Conservation (phyloP, 768 basidiomycete species). For the Austroboletus eburneus region DNA sequence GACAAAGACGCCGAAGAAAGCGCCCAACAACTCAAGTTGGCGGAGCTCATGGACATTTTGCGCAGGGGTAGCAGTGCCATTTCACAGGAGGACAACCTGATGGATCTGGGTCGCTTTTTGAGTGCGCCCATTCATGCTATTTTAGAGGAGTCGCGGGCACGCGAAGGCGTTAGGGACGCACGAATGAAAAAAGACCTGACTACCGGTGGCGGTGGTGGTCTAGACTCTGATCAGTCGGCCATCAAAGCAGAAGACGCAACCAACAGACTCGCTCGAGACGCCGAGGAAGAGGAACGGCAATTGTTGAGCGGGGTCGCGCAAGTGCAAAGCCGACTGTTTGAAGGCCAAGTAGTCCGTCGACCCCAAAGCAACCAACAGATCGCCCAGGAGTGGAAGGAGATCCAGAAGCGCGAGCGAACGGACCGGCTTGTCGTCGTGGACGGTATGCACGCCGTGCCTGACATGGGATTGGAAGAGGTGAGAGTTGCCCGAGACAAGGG, state of each 20-base stretch:
- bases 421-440: conserved; percentile 38
- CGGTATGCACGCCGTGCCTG: conserved; percentile 33
- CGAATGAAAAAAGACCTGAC: conserved; percentile 43
- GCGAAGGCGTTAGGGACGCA: conserved; percentile 40
- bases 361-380: conserved; percentile 39
- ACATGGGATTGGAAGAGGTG: conserved; percentile 28
- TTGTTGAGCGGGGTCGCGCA: conserved; percentile 54
- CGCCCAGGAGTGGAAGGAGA: conserved; percentile 42
- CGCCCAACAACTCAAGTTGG: conserved; percentile 32
- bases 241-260: conserved; percentile 20
- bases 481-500: conserved; percentile 2
- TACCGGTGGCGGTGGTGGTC: conserved; percentile 1
- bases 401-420: conserved; percentile 42
- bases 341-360: conserved; percentile 42
- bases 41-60: conserved; percentile 53
- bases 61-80: conserved; percentile 57
- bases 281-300: conserved; percentile 50
- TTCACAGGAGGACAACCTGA: conserved; percentile 34
- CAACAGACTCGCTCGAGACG: conserved; percentile 34
- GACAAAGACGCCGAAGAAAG: conserved; percentile 22
- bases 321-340: conserved; percentile 56
- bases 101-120: conserved; percentile 42
- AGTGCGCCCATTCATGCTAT: conserved; percentile 42
- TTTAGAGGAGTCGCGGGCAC: conserved; percentile 40
- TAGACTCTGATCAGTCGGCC: background rate